Evolutionary conservation across 306 rosid species (phyloP).

Genomic region (Comarum palustre): DNA sequence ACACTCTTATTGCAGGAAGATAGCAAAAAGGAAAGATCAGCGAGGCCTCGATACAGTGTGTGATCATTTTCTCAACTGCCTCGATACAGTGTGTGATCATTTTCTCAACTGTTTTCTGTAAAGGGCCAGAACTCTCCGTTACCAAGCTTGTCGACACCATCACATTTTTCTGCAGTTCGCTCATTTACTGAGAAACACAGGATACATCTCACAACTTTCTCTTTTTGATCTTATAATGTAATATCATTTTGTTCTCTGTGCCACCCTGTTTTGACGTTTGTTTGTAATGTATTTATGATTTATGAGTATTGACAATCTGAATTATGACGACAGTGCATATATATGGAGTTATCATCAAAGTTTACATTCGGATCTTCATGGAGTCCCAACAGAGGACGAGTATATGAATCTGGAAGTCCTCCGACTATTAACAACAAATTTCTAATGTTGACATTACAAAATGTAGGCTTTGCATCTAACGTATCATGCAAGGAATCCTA

Average conservation of each 20-base stretch:
- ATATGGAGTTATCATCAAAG: constrained; percentile 28
- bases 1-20: constrained; percentile 67
- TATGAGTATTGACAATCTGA: background rate
- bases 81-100: constrained; percentile 61
- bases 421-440: constrained; percentile 26
- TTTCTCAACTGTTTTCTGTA: constrained; percentile 14
- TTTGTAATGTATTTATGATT: constrained; percentile 5
- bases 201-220: background rate
- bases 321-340: constrained; percentile 30
- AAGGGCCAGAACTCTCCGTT: constrained; percentile 21
- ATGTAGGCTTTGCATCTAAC: constrained; percentile 22
- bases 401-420: constrained; percentile 20
- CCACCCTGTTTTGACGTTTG: background rate
- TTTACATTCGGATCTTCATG: constrained; percentile 35
- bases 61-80: constrained; percentile 25
- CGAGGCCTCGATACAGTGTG: constrained; percentile 65
- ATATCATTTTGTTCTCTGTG: constrained; percentile 1
- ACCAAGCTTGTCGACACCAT: background rate
- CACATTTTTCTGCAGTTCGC: constrained; percentile 7
- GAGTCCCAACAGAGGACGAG: constrained; percentile 29
- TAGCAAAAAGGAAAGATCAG: constrained; percentile 58
- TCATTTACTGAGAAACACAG: constrained; percentile 11
- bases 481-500: constrained; percentile 87
- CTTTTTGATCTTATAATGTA: background rate
- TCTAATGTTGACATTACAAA: constrained; percentile 42